Evolutionary conservation across 1,284 basidiomycete genomes (phyloP), one percentile per base, ranked within the genome.

Genomic region (Pseudozyma sp.): DNA sequence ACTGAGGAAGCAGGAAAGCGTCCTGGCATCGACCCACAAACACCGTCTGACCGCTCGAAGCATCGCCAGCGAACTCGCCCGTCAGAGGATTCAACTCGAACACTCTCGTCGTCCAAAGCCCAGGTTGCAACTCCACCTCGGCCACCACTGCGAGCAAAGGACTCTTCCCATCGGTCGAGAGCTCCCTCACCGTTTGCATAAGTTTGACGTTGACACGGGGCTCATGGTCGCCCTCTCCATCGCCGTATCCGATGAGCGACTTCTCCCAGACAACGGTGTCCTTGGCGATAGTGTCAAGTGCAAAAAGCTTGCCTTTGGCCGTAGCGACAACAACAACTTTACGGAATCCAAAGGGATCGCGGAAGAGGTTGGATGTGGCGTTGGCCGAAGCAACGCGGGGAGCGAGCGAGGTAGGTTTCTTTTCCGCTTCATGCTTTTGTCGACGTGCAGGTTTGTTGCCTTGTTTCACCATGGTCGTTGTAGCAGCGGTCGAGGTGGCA

Each of bases 321-420:
- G 92, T 93, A 0, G 90, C 92, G 3, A 88, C 88, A 2, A 97
- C 89, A 52, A 95, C 88, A 43, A 97, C 85, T 84, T 97, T 93
- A 51, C 92, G 89, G 85, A 97, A 93, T 0, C 94, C 95, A 82
- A 96, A 97, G 1, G 90, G 86, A 81, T 97, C 93, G 31, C 75
- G 73, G 65, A 70, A 77, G 16, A 82, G 71, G 14, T 49, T 51
- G n/a, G 64, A 69, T 2, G 72, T 64, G 16, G 64, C 53, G 40
- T 76, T 75, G 60, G 59, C 53, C 5, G 70, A 55, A n/a, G 77
- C 77, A 12, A 59, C 36, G 14, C 79, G 78, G 16, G 76, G 66
- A 36, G 79, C 79, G 25, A 77, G 59, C 8, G 64, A 70, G 1
- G 64, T 65, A 3, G 77, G 77, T 38, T 70, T 74, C 38, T 62